Evolutionary conservation across 2,329 filamentous ascomycete species (phyloP), one percentile per base, ranked within the genome.

Genomic region (Phialocephala sp.): DNA sequence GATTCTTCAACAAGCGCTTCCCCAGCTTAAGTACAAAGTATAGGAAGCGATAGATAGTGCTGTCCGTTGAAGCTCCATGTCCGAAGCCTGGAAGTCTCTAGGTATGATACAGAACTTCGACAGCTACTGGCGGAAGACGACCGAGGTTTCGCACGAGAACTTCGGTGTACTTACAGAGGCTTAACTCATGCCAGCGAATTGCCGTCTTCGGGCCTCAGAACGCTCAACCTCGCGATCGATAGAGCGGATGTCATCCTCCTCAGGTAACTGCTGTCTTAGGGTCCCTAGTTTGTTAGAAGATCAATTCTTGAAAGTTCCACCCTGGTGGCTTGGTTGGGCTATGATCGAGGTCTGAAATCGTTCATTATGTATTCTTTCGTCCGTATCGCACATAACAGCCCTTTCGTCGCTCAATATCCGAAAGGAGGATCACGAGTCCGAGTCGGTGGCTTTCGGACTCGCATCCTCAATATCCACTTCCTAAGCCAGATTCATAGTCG

Each of bases 401-500:
- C n/a, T 50, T 24, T 50, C 45, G 8, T 24, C 15, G 12, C 22
- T 32, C 8, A 11, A 27, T 52, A 27, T 52, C 47, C 24, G 47
- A 32, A 22, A 15, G 24, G n/a, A 52, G 47, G 47, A 52, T 52
- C 47, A 52, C 47, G 47, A 52, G 47, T 52, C 47, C 47, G 47
- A 32, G 47, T 52, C 47, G 47, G 47, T 27, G 47, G n/a, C 47
- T 52, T 52, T 52, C 47, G 47, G 47, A 32, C 47, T 52, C 24
- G 47, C 47, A 52, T 52, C 47, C 47, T 22, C 8, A 52, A 18
- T 11, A 11, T 32, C 47, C 20, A 12, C 20, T 52, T 52, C 47
- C 11, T 15, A 11, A 52, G 8, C 47, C 4, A 52, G 20, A 52
- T 8, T 52, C 14, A 27, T 27, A 11, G 22, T 14, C 20, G 12